Base-by-base conservation (phyloP, 2,329 filamentous ascomycete species). In the Monilinia laxa region DNA sequence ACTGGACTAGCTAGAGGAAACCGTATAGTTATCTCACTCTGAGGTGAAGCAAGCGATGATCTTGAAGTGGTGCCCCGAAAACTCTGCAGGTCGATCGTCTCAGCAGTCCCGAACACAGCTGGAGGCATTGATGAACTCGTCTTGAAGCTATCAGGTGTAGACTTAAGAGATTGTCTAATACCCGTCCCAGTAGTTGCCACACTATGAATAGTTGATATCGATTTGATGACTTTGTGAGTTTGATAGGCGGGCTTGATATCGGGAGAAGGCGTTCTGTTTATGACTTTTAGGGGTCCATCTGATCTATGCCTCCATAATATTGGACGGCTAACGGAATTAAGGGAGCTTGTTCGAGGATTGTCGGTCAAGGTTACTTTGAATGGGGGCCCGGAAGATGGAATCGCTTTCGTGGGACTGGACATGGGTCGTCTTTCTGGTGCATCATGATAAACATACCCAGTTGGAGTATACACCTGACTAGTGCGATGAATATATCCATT, bases 401-500 rank as follows among this genome's bases (percentile, higher is more conserved):
- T 23, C 14, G 12, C 45, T 49, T 60, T 60, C 7, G 57, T 35
- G 31, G 57, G 35, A 49, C 49, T 6, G 4, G 42, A 20, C 12
- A 11, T 45, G 23, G 57, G 12, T 60, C 42, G 25, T 31, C 25
- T 49, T n/a, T 49, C 57, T 49, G 28, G 16, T 23, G 42, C 57
- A 49, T 60, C 42, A 31, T 49, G 9, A n/a, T 49, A 49, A 23
- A 49, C 16, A 49, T 25, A 49, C 35, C 6, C 42, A 14, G 12
- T 38, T n/a, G 57, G 57, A n/a, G 42, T 23, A 49, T 66, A 28
- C 16, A 66, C 38, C 23, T 63, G 64, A 53, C 54, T 65, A 20
- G 42, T 60, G 47, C 57, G 57, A 16, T 60, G 57, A 4, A 56
- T 57, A 42, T 70, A 70, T 53, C 67, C 69, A 18, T 64, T 70